A percentile compares a stretch with the other conserved stretches of the same genome.
phyloP scores from a whole-genome alignment of 306 rosid species.

The Cicer cuneatum region DNA sequence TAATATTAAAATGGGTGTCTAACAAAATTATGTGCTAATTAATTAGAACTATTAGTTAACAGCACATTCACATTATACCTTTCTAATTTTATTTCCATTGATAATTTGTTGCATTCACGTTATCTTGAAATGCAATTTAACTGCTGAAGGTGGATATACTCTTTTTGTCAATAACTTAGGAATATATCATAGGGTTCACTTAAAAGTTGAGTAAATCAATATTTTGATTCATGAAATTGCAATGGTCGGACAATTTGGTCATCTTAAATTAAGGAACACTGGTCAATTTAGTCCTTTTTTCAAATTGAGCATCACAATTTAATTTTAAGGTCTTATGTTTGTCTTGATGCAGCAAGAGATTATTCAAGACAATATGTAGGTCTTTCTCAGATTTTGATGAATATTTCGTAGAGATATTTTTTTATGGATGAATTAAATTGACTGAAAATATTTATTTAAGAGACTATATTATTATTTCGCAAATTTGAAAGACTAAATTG shows the following conservation, averaged over 20 bases:
- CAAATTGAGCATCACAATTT: neutral
- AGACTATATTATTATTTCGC: neutral
- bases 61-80: neutral
- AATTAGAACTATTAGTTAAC: conserved; percentile 4
- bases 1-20: neutral
- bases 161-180: neutral
- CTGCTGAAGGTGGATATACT: conserved; percentile 10
- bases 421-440: neutral
- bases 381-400: neutral
- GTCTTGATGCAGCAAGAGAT: neutral
- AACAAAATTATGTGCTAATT: neutral
- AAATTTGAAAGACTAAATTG: neutral
- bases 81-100: conserved; percentile 6
- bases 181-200: neutral
- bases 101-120: conserved; percentile 20
- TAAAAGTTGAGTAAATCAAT: neutral
- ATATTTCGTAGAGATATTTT: neutral
- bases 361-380: neutral
- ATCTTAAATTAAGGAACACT: neutral
- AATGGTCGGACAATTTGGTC: neutral
- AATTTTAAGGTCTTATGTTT: too few relatives aligned
- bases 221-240: neutral
- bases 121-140: conserved; percentile 25
- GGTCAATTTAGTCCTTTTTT: neutral
- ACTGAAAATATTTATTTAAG: neutral